Evolutionary conservation across 805 yeast genomes (phyloP).

Genomic region (Phaffomyces opuntiae): DNA sequence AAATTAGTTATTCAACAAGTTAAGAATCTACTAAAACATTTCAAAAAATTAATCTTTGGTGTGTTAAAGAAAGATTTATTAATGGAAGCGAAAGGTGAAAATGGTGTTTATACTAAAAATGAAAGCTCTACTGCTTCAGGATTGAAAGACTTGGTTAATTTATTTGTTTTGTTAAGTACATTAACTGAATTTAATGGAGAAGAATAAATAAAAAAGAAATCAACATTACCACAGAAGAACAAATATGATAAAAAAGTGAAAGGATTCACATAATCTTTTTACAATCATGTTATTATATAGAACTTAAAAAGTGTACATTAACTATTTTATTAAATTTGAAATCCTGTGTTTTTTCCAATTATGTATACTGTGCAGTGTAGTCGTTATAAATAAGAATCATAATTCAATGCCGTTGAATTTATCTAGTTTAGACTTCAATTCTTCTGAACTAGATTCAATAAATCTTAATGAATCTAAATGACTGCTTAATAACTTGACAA

Average conservation of each 20-base stretch:
- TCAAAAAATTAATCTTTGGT: constrained; percentile 51
- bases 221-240: not conserved
- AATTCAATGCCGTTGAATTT: constrained; percentile 18
- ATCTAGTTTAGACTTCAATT: constrained; percentile 60
- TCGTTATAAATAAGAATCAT: constrained; percentile 2
- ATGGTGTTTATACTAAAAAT: constrained; percentile 18
- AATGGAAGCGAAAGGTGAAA: constrained; percentile 23
- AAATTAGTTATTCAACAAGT: constrained; percentile 49
- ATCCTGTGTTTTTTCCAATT: not conserved
- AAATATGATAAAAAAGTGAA: too few relatives aligned
- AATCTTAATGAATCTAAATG: constrained; percentile 88
- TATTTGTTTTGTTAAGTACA: constrained; percentile 47
- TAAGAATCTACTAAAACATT: constrained; percentile 41
- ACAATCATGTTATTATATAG: not conserved
- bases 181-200: constrained; percentile 38
- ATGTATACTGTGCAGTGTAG: not conserved
- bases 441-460: constrained; percentile 67
- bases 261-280: too few relatives aligned
- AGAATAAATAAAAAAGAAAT: constrained; percentile 9
- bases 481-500: constrained; percentile 75
- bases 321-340: not conserved
- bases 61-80: constrained; percentile 52
- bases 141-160: constrained; percentile 45
- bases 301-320: constrained; percentile 4
- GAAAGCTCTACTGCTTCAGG: constrained; percentile 28